Conservation (phyloP, 306 rosid genomes). For the Prunus dulcis region DNA sequence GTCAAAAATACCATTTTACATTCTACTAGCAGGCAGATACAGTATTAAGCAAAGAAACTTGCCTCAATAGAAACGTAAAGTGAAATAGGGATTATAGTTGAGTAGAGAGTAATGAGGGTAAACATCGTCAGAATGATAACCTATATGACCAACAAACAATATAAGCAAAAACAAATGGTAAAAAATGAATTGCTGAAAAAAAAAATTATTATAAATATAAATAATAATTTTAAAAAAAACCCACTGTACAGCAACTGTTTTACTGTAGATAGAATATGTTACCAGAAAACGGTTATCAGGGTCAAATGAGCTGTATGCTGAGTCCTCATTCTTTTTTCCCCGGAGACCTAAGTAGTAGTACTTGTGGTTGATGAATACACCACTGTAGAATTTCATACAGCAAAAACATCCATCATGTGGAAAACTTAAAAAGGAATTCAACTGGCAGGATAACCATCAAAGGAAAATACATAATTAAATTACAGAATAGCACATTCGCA, state of each 20-base stretch:
- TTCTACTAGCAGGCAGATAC: slow-evolving; percentile 14
- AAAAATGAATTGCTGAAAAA: neutral
- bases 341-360: slow-evolving; percentile 78
- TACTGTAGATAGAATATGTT: slow-evolving; percentile 26
- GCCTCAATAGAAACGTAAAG: slow-evolving; percentile 99
- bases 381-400: slow-evolving; percentile 48
- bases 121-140: slow-evolving; percentile 83
- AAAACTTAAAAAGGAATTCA: neutral
- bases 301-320: slow-evolving; percentile 43
- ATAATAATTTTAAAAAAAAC: too few species aligned
- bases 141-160: slow-evolving; percentile 41
- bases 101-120: slow-evolving; percentile 88
- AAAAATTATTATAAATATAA: too few species aligned
- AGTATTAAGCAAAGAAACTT: slow-evolving; percentile 25
- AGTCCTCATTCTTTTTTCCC: neutral
- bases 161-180: slow-evolving; percentile 24
- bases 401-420: slow-evolving; percentile 14
- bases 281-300: slow-evolving; percentile 81
- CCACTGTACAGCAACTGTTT: slow-evolving; percentile 17
- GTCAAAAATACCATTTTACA: slow-evolving; percentile 5
- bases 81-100: slow-evolving; percentile 93
- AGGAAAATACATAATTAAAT: slow-evolving; percentile 4
- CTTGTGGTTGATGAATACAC: slow-evolving; percentile 64
- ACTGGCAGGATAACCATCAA: neutral
- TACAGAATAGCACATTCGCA: slow-evolving; percentile 22